phyloP scores from a whole-genome alignment of 2,329 filamentous ascomycete genomes.

The Drechmeria coniospora region DNA sequence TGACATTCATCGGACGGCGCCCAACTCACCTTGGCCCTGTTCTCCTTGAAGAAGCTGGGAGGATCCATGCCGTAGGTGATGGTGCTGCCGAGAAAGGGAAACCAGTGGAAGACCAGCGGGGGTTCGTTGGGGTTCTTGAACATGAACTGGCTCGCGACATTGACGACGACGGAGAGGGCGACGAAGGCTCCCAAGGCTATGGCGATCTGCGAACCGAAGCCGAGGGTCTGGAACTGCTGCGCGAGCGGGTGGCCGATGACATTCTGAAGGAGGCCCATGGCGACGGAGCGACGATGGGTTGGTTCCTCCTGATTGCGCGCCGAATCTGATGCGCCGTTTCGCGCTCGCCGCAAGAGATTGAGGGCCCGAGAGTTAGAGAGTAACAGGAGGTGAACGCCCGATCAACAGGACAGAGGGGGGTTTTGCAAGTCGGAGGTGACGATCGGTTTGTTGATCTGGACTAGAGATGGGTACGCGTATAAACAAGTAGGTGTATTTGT shows the following conservation, averaged over 20 bases:
- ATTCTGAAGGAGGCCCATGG: slow-evolving; percentile 42
- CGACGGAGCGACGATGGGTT: too few relatives aligned
- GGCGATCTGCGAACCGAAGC: slow-evolving; percentile 30
- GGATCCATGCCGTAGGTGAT: slow-evolving; percentile 92
- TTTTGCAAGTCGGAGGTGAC: too few relatives aligned
- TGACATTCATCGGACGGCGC: not conserved
- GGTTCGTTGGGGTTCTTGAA: slow-evolving; percentile 72
- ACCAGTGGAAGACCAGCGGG: slow-evolving; percentile 66
- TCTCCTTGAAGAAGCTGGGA: slow-evolving; percentile 67
- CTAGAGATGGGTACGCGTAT: too few relatives aligned
- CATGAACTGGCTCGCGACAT: slow-evolving; percentile 66
- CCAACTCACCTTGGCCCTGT: slow-evolving; percentile 53
- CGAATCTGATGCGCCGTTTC: too few relatives aligned
- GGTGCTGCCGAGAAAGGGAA: slow-evolving; percentile 78
- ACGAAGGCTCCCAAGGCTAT: slow-evolving; percentile 28
- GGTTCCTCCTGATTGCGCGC: too few relatives aligned
- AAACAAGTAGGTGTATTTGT: too few relatives aligned
- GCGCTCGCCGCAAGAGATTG: too few relatives aligned
- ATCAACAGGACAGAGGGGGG: too few relatives aligned
- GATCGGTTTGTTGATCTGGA: too few relatives aligned
- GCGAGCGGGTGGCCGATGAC: slow-evolving; percentile 31
- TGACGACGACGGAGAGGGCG: slow-evolving; percentile 49
- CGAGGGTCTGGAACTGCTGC: slow-evolving; percentile 33
- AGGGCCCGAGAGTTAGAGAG: too few relatives aligned
- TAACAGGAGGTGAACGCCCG: too few relatives aligned